Conservation (phyloP, 2,329 filamentous ascomycete genomes). For the Venturia nashicola region DNA sequence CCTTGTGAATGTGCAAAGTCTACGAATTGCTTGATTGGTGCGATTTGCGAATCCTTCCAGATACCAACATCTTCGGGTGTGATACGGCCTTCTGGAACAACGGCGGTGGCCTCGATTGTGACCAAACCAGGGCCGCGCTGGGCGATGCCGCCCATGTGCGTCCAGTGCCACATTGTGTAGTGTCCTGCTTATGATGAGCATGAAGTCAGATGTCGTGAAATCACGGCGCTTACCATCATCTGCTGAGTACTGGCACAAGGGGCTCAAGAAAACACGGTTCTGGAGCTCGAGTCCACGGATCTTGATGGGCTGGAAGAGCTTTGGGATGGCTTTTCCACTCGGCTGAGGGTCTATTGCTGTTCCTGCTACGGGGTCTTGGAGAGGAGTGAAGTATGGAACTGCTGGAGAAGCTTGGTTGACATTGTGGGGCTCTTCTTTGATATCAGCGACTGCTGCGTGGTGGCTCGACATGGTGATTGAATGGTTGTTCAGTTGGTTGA, state of each 20-base stretch:
- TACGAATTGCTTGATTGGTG: constrained; percentile 54
- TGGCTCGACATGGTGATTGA: constrained; percentile 15
- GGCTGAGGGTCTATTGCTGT: constrained; percentile 35
- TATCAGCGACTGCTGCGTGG: constrained; percentile 17
- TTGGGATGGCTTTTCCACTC: constrained; percentile 39
- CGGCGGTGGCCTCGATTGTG: constrained; percentile 67
- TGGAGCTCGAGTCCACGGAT: constrained; percentile 50
- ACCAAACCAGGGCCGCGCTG: constrained; percentile 62
- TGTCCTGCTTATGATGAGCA: constrained; percentile 34
- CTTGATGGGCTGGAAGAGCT: constrained; percentile 46
- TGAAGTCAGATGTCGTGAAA: not conserved
- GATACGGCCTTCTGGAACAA: constrained; percentile 67
- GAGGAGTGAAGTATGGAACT: constrained; percentile 35
- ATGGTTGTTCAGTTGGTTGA: not conserved
- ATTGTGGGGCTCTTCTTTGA: constrained; percentile 20
- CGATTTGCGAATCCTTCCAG: constrained; percentile 76
- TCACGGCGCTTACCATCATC: constrained; percentile 33
- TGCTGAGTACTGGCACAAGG: constrained; percentile 56
- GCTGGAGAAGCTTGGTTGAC: constrained; percentile 30
- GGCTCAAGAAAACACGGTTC: constrained; percentile 53
- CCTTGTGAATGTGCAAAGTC: constrained; percentile 72
- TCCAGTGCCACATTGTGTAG: constrained; percentile 67
- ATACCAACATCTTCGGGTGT: constrained; percentile 68
- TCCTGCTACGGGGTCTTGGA: constrained; percentile 33
- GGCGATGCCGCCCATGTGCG: constrained; percentile 70